Evolutionary conservation across 768 basidiomycete genomes (phyloP).

Genomic region (Clavulina sp.): DNA sequence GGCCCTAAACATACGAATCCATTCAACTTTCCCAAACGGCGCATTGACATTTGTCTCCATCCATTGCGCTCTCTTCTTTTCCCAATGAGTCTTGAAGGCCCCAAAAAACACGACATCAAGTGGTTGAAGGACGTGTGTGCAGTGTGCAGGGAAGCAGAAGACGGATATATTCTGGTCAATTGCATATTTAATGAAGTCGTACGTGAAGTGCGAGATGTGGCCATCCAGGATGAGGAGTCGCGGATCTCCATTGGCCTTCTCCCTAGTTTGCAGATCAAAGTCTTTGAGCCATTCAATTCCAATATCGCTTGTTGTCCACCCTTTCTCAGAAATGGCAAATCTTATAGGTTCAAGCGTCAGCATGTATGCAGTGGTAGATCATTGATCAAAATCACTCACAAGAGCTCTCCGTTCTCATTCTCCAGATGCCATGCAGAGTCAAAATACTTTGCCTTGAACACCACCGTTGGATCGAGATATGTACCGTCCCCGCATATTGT

Average conservation of each 20-base stretch:
- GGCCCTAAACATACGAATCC: slow-evolving; percentile 20
- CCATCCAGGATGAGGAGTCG: slow-evolving; percentile 29
- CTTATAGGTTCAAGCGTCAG: background rate
- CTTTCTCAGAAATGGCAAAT: slow-evolving; percentile 3
- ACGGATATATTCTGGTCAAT: slow-evolving; percentile 22
- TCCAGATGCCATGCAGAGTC: slow-evolving; percentile 1
- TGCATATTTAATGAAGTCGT: slow-evolving; percentile 24
- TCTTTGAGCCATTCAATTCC: slow-evolving; percentile 3
- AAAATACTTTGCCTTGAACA: slow-evolving; percentile 5
- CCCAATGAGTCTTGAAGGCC: slow-evolving; percentile 19
- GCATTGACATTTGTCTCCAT: slow-evolving; percentile 14
- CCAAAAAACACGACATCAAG: slow-evolving; percentile 9
- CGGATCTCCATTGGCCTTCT: slow-evolving; percentile 18
- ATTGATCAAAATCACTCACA: background rate
- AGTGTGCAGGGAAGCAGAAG: slow-evolving; percentile 29
- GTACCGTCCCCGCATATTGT: slow-evolving; percentile 1
- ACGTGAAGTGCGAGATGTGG: slow-evolving; percentile 28
- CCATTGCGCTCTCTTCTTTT: slow-evolving; percentile 15
- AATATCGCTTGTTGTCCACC: background rate
- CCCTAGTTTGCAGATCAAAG: slow-evolving; percentile 25
- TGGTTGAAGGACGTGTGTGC: slow-evolving; percentile 20
- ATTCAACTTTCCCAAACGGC: slow-evolving; percentile 25
- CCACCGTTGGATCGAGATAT: slow-evolving; percentile 4
- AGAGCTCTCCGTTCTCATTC: background rate
- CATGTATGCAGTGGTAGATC: no score